Conservation (phyloP, 2,329 filamentous ascomycete genomes). For the Gremmenia infestans region DNA sequence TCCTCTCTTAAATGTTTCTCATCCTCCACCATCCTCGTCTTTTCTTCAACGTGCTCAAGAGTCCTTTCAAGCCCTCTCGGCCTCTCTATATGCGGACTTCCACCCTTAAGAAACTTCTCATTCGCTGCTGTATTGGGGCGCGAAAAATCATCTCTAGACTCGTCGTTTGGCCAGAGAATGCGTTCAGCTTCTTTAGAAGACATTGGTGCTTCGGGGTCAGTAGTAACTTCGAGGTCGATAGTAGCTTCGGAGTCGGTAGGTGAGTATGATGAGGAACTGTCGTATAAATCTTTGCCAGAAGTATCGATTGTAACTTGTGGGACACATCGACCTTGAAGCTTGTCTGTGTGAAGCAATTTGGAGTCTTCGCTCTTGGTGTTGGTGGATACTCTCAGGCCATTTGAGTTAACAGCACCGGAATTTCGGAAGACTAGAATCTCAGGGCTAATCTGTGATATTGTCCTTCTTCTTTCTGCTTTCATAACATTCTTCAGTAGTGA, state of each 20-base stretch:
- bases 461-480: conserved; percentile 17
- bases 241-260: neutral
- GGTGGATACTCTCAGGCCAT: conserved; percentile 4
- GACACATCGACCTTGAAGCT: neutral
- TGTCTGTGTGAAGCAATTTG: conserved; percentile 14
- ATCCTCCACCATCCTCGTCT: conserved; percentile 35
- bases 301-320: neutral
- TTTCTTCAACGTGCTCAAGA: conserved; percentile 35
- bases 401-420: neutral
- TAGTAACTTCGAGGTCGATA: neutral
- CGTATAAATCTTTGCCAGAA: conserved; percentile 13
- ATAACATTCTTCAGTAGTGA: conserved; percentile 31
- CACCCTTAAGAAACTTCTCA: conserved; percentile 12
- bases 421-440: conserved; percentile 3
- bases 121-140: neutral
- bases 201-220: conserved; percentile 10
- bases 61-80: neutral
- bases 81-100: neutral
- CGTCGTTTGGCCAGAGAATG: conserved; percentile 22
- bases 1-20: conserved; percentile 32
- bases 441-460: conserved; percentile 3
- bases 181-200: conserved; percentile 27
- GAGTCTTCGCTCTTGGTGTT: conserved; percentile 6
- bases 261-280: conserved; percentile 13
- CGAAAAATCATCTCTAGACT: too few relatives aligned